Percentiles rank a stretch among this genome's conserved stretches.
phyloP scores from a whole-genome alignment of 106 monocot species.

The Vanilla planifolia region DNA sequence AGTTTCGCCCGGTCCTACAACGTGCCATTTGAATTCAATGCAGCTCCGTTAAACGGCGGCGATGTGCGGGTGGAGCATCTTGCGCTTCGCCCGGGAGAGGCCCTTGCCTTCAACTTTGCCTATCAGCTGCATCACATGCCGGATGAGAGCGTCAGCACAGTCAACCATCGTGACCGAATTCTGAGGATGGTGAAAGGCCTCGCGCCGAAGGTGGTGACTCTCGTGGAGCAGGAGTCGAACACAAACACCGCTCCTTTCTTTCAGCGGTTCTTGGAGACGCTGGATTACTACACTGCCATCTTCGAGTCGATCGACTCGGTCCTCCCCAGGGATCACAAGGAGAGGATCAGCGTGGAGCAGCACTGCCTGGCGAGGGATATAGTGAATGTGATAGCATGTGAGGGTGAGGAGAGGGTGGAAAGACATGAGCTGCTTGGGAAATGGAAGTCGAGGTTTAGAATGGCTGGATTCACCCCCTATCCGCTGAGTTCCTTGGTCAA shows the following conservation, averaged over 20 bases:
- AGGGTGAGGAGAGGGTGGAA: slow-evolving; percentile 84
- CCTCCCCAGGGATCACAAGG: slow-evolving; percentile 56
- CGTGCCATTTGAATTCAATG: slow-evolving; percentile 78
- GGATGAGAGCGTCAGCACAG: slow-evolving; percentile 81
- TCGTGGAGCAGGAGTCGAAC: slow-evolving; percentile 89
- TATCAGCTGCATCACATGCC: slow-evolving; percentile 83
- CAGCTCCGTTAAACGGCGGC: slow-evolving; percentile 31
- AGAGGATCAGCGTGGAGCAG: slow-evolving; percentile 79
- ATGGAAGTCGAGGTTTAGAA: slow-evolving; percentile 78
- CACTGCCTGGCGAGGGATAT: slow-evolving; percentile 95
- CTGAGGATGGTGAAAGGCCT: slow-evolving; percentile 77
- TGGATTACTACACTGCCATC: slow-evolving; percentile 64
- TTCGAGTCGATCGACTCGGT: slow-evolving; percentile 80
- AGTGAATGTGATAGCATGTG: slow-evolving; percentile 89
- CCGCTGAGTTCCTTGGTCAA: slow-evolving; percentile 78
- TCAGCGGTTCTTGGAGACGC: slow-evolving; percentile 67
- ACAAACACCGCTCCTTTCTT: slow-evolving; percentile 85
- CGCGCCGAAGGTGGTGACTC: slow-evolving; percentile 67
- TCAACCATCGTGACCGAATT: slow-evolving; percentile 74
- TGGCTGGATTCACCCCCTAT: slow-evolving; percentile 78
- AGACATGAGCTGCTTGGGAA: slow-evolving; percentile 82
- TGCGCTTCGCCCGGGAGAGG: slow-evolving; percentile 45
- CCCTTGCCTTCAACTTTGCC: slow-evolving; percentile 80
- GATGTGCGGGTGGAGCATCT: slow-evolving; percentile 59
- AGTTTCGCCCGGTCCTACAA: slow-evolving; percentile 44